Percentiles rank a stretch among this genome's conserved stretches.
Conservation (phyloP, 257 asterid species). For the Plantago major region DNA sequence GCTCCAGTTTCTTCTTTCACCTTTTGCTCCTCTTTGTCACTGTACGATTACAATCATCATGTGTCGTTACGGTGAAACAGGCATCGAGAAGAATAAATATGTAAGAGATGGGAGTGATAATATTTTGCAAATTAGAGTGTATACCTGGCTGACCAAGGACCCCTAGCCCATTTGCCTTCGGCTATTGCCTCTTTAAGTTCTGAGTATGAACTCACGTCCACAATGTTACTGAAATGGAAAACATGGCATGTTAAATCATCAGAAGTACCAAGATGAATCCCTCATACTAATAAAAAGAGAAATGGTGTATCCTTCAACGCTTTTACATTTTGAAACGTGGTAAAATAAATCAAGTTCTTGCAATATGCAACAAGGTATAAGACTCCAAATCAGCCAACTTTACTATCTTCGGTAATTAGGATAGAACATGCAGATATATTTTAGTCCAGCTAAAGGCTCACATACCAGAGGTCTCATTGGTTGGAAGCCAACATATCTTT, state of each 20-base stretch:
- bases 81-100: background rate
- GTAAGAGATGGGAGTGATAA: background rate
- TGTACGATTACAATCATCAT: constrained; percentile 22
- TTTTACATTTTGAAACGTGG: background rate
- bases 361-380: no score
- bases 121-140: background rate
- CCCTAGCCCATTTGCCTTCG: constrained; percentile 98
- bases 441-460: background rate
- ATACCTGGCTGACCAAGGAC: constrained; percentile 99
- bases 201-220: constrained; percentile 72
- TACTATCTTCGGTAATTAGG: no score
- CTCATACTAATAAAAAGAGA: no score
- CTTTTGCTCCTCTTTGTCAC: constrained; percentile 73
- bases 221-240: constrained; percentile 60
- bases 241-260: constrained; percentile 23
- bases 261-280: background rate
- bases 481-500: background rate
- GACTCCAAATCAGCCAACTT: no score
- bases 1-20: constrained; percentile 98
- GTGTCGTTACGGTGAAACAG: background rate
- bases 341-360: no score
- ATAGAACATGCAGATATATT: no score
- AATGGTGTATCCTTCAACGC: background rate
- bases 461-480: no score
- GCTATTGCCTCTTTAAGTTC: constrained; percentile 94